A percentile compares a stretch with the other conserved stretches of the same genome.
phyloP scores from a whole-genome alignment of 2,329 filamentous ascomycete species.

The Leptographium procerum region DNA sequence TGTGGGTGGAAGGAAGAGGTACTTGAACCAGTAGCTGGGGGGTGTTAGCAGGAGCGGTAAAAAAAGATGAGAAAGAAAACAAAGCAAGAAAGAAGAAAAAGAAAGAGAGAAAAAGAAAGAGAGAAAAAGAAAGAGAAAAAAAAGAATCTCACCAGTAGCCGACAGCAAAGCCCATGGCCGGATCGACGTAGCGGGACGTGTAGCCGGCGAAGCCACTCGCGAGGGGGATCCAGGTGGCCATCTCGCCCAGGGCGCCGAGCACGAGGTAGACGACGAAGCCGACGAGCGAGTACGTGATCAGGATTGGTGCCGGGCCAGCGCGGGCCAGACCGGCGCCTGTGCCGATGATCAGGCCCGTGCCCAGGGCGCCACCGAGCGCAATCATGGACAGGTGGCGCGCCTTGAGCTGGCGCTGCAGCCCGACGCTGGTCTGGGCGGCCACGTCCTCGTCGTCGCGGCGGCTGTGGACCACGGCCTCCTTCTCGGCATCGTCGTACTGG shows the following conservation, averaged over 20 bases:
- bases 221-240: constrained; percentile 55
- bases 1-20: constrained; percentile 25
- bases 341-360: constrained; percentile 32
- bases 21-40: constrained; percentile 30
- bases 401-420: constrained; percentile 1
- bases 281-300: constrained; percentile 31
- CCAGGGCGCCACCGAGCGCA: constrained; percentile 3
- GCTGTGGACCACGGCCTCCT: background rate
- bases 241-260: constrained; percentile 56
- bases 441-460: background rate
- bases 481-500: background rate
- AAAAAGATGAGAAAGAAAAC: background rate
- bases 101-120: background rate
- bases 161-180: constrained; percentile 49
- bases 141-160: constrained; percentile 45
- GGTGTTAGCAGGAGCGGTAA: background rate
- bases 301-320: constrained; percentile 32
- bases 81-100: background rate
- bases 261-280: constrained; percentile 45
- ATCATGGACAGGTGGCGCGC: constrained; percentile 3
- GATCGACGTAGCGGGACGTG: constrained; percentile 50
- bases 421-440: background rate
- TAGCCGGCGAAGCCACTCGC: constrained; percentile 55
- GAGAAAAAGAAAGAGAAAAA: background rate
- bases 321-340: constrained; percentile 36